Conservation (phyloP, 192 early-diverging fungal genomes). For the Linnemannia exigua region DNA sequence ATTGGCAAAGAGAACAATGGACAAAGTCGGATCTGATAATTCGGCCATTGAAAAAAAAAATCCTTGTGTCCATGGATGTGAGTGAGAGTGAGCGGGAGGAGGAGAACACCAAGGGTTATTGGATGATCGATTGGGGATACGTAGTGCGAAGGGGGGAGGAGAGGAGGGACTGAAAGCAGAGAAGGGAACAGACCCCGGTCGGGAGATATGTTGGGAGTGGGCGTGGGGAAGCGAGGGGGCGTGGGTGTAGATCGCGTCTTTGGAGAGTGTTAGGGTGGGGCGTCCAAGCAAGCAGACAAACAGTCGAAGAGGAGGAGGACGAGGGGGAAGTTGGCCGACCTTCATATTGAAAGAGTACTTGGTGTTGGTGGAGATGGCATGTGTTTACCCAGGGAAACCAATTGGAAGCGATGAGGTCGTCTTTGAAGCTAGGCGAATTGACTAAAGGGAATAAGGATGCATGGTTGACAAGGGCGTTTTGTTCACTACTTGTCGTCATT, state of each 20-base stretch:
- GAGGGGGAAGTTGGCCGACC: not conserved
- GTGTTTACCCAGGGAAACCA: not conserved
- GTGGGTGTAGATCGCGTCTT: not conserved
- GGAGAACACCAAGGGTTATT: not conserved
- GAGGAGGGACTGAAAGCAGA: not conserved
- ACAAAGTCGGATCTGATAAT: slow-evolving; percentile 39
- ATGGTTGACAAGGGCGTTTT: not conserved
- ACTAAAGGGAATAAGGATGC: not conserved
- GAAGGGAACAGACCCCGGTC: not conserved
- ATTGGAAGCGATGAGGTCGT: not conserved
- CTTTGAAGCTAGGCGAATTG: not conserved
- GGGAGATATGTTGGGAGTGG: not conserved
- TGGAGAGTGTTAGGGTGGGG: not conserved
- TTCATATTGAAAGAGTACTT: not conserved
- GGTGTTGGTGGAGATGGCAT: not conserved
- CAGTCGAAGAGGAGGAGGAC: not conserved
- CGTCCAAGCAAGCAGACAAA: not conserved
- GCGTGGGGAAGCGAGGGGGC: too few species aligned
- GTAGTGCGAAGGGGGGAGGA: not conserved
- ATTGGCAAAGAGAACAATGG: slow-evolving; percentile 5
- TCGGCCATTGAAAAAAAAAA: not conserved
- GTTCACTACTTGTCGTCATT: not conserved
- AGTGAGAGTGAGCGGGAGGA: not conserved
- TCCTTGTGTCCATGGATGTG: not conserved
- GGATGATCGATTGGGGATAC: not conserved